Percentiles rank a stretch among this genome's conserved stretches.
Conservation (phyloP, 352 stramenopile species). For the Globisporangium radiosum region DNA sequence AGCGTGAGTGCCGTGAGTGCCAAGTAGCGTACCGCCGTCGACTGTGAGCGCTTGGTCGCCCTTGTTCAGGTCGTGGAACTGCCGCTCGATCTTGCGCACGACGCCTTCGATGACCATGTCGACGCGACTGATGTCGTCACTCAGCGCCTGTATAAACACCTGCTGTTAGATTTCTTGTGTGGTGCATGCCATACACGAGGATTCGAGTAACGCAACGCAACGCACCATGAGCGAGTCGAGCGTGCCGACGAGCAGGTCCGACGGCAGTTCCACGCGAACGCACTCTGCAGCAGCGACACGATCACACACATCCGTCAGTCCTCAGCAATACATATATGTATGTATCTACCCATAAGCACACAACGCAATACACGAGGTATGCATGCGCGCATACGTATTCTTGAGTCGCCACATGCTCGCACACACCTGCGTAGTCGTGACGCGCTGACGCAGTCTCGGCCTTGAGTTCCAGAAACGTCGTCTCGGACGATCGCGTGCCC, state of each 20-base stretch:
- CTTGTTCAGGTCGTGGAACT: conserved; percentile 93
- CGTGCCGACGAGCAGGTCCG: conserved; percentile 94
- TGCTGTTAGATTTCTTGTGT: too few relatives aligned
- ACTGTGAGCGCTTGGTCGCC: conserved; percentile 79
- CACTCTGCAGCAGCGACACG: conserved; percentile 33
- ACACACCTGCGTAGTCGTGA: conserved; percentile 55
- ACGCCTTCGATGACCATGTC: conserved; percentile 93
- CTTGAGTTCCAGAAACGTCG: conserved; percentile 82
- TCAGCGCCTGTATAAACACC: conserved; percentile 38
- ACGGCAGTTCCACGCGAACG: conserved; percentile 87
- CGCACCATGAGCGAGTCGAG: conserved; percentile 95
- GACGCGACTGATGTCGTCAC: conserved; percentile 95
- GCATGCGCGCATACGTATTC: too few relatives aligned
- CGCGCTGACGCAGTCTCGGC: conserved; percentile 74
- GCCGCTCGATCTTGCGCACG: conserved; percentile 96
- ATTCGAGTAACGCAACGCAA: background rate
- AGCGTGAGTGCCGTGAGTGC: background rate
- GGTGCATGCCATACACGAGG: background rate
- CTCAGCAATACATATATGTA: background rate
- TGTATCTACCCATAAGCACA: too few relatives aligned
- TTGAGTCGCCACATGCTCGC: too few relatives aligned
- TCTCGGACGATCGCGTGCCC: conserved; percentile 70
- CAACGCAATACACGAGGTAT: too few relatives aligned
- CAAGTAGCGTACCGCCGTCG: conserved; percentile 45
- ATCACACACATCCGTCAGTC: background rate